phyloP scores from a whole-genome alignment of 495 filamentous ascomycete genomes.

The Cudoniella acicularis region DNA sequence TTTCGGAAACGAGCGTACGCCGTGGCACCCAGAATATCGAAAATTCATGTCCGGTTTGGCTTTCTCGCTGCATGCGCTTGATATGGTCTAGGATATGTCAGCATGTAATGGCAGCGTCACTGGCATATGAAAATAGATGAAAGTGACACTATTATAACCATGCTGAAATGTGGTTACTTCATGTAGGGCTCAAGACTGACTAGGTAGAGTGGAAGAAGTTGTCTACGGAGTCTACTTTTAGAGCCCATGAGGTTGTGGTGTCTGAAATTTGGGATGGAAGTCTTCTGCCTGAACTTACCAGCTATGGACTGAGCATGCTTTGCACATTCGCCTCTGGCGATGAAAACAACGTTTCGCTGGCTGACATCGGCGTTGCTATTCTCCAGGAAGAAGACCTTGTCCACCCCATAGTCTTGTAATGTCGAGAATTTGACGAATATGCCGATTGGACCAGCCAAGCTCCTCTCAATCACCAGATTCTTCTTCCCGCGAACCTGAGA shows the following conservation, averaged over 20 bases:
- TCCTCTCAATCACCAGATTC: constrained; percentile 89
- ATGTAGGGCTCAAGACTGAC: constrained; percentile 67
- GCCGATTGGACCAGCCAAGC: constrained; percentile 83
- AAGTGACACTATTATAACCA: constrained; percentile 22
- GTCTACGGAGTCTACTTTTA: constrained; percentile 62
- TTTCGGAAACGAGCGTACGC: constrained; percentile 85
- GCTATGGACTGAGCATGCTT: constrained; percentile 78
- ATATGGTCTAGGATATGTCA: constrained; percentile 71
- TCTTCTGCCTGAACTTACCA: constrained; percentile 57
- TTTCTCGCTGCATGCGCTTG: constrained; percentile 78
- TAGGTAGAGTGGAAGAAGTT: constrained; percentile 51
- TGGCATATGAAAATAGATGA: constrained; percentile 17
- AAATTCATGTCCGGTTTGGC: constrained; percentile 88
- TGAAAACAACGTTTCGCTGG: constrained; percentile 93
- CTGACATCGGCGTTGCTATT: constrained; percentile 88
- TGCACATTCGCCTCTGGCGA: constrained; percentile 83
- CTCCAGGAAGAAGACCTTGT: constrained; percentile 92
- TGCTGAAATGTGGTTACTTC: constrained; percentile 30
- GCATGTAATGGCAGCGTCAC: constrained; percentile 20
- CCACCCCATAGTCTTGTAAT: constrained; percentile 84
- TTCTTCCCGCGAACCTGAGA: constrained; percentile 93
- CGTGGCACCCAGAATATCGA: constrained; percentile 91
- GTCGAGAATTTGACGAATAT: constrained; percentile 90
- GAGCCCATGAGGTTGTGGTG: constrained; percentile 38
- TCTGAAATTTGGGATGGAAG: neutral